phyloP scores from a whole-genome alignment of 2,329 filamentous ascomycete species.

The Macrophomina pseudophaseolina region DNA sequence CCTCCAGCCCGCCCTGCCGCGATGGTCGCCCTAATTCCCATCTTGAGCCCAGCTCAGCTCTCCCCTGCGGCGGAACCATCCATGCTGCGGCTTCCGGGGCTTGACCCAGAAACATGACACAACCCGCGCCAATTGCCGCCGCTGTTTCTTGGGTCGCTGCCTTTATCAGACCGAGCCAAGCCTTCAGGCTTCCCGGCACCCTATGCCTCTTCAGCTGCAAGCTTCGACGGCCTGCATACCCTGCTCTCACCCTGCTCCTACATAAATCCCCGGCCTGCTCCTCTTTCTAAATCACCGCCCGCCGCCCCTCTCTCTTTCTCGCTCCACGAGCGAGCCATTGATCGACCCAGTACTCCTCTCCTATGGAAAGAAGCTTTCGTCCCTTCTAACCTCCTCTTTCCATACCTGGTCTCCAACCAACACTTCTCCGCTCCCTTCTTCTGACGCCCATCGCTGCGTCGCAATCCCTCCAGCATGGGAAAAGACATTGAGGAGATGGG shows the following conservation, averaged over 20 bases:
- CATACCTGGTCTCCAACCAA: neutral
- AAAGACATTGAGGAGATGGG: constrained; percentile 4
- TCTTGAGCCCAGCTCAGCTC: neutral
- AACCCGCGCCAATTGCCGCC: constrained; percentile 7
- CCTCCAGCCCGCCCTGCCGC: neutral
- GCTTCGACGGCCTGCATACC: neutral
- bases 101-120: neutral
- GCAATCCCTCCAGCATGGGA: neutral
- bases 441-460: neutral
- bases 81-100: neutral
- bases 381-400: neutral
- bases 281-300: neutral
- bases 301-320: neutral
- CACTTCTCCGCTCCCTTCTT: neutral
- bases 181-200: constrained; percentile 2
- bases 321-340: neutral
- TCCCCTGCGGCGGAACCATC: neutral
- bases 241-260: neutral
- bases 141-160: neutral
- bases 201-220: neutral
- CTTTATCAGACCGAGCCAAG: constrained; percentile 12
- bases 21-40: neutral
- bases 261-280: constrained; percentile 6
- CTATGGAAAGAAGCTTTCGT: neutral
- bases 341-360: neutral